Evolutionary conservation across 2,329 filamentous ascomycete species (phyloP), one percentile per base, ranked within the genome.

Genomic region (Cladosporium sp.): DNA sequence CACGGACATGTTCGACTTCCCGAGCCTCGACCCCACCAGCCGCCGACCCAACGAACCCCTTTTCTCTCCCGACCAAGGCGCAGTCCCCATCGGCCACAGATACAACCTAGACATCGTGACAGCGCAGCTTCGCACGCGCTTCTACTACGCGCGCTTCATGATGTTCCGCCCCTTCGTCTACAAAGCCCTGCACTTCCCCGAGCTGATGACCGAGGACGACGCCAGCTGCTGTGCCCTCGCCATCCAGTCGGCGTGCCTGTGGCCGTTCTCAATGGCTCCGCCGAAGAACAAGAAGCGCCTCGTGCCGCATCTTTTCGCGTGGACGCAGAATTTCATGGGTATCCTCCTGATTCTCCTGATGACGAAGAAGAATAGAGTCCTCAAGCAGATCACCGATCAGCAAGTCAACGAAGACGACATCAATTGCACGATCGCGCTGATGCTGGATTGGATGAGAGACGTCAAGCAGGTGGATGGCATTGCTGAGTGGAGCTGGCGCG

Each of bases 311-410:
- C 59, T 80, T 1, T 84, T 82, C 59, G 79, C 80, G 48, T 84
- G 81, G 77, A 80, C 79, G 7, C 80, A 84, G 56, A 82, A 82
- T 53, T 72, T 84, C 37, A 70, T 84, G 39, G 77, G 77, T 3
- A 77, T 83, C 18, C 67, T 85, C 18, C 58, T 84, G 39, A 69
- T 84, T n/a, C 60, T 84, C 32, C n/a, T n/a, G n/a, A n/a, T n/a
- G n/a, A n/a, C n/a, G n/a, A n/a, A n/a, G n/a, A n/a, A n/a, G n/a
- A n/a, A n/a, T n/a, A n/a, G n/a, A n/a, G n/a, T n/a, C n/a, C n/a
- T n/a, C n/a, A n/a, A n/a, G n/a, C n/a, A n/a, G n/a, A n/a, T n/a
- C n/a, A n/a, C n/a, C n/a, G n/a, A n/a, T n/a, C n/a, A n/a, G n/a
- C n/a, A n/a, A n/a, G n/a, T n/a, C n/a, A n/a, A n/a, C n/a, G n/a